Conservation (phyloP, 169 alveolate species). For the Cryptosporidium canis region DNA sequence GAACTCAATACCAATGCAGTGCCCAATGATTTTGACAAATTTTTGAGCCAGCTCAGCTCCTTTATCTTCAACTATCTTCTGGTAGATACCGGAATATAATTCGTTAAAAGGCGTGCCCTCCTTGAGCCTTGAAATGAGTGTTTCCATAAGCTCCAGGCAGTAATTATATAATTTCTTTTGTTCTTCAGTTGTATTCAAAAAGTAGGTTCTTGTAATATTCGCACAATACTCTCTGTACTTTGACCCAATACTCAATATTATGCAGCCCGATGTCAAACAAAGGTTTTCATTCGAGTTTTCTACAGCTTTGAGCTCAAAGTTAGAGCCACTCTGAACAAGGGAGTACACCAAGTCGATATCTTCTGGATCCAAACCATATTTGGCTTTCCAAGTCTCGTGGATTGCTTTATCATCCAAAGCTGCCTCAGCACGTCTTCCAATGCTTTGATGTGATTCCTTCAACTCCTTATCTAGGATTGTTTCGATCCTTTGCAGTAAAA, state of each 20-base stretch:
- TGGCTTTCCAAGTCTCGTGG: conserved; percentile 63
- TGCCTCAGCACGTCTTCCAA: conserved; percentile 75
- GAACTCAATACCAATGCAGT: conserved; percentile 88
- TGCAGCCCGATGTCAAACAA: conserved; percentile 74
- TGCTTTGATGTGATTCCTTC: conserved; percentile 74
- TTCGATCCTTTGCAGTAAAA: conserved; percentile 73
- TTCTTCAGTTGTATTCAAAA: conserved; percentile 75
- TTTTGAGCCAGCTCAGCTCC: conserved; percentile 74
- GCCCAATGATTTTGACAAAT: conserved; percentile 84
- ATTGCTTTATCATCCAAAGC: conserved; percentile 71
- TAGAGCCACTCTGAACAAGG: conserved; percentile 76
- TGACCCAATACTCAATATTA: conserved; percentile 73
- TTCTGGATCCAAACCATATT: conserved; percentile 72
- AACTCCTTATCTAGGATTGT: conserved; percentile 75
- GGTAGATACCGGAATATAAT: conserved; percentile 60
- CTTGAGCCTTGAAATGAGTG: conserved; percentile 41
- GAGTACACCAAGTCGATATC: conserved; percentile 76
- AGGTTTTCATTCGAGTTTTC: conserved; percentile 73
- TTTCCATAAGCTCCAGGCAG: conserved; percentile 69
- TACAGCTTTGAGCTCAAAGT: conserved; percentile 75
- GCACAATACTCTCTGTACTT: conserved; percentile 78
- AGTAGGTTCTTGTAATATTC: conserved; percentile 74
- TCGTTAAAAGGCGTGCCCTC: conserved; percentile 67
- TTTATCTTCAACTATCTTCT: conserved; percentile 28
- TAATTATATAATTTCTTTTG: conserved; percentile 72